Evolutionary conservation across 2,329 filamentous ascomycete species (phyloP).

Genomic region (Talaromyces sp.): DNA sequence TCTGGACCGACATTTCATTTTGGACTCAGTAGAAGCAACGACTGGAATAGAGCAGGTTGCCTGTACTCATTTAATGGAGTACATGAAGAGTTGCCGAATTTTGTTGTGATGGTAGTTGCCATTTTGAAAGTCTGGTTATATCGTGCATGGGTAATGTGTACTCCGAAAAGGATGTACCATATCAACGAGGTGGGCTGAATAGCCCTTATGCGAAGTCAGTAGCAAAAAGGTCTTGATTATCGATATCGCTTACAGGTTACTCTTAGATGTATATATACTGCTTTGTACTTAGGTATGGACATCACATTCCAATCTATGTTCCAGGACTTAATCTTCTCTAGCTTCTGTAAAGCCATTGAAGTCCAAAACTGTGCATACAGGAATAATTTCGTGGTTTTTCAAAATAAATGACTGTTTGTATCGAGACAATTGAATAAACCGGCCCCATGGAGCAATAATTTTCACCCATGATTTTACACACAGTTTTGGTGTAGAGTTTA

Average conservation of each 20-base stretch:
- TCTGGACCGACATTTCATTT: constrained; percentile 12
- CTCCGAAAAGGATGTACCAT: background rate
- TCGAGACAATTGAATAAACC: background rate
- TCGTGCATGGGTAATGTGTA: background rate
- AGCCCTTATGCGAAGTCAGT: background rate
- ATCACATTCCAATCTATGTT: background rate
- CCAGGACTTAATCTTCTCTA: background rate
- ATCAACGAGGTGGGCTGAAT: background rate
- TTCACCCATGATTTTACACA: background rate
- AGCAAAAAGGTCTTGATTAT: background rate
- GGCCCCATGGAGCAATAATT: background rate
- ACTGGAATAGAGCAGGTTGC: background rate
- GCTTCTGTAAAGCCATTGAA: background rate
- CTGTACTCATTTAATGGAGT: background rate
- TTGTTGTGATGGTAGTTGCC: background rate
- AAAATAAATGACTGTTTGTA: background rate
- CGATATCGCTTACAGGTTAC: background rate
- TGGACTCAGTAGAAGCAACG: constrained; percentile 7
- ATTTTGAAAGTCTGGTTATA: background rate
- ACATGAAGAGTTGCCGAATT: background rate
- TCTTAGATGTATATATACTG: background rate
- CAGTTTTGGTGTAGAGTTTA: background rate
- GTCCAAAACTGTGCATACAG: background rate
- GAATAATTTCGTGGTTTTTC: background rate
- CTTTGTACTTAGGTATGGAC: background rate